A percentile compares a stretch with the other conserved stretches of the same genome.
Conservation (phyloP, 805 yeast genomes). For the Clavispora phyllophila region DNA sequence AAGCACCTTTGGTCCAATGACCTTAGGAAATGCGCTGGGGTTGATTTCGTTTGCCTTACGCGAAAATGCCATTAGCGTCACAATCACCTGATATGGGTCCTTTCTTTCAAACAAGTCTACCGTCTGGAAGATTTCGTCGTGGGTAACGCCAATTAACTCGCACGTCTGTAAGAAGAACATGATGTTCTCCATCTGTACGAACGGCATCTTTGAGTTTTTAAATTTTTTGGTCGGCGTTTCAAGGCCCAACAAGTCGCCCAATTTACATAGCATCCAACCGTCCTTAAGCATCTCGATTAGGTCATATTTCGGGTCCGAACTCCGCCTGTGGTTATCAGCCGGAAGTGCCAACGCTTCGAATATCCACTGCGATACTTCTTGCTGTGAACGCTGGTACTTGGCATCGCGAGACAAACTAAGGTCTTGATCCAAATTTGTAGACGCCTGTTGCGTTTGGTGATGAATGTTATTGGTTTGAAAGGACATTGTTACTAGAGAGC, state of each 20-base stretch:
- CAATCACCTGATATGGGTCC: conserved; percentile 77
- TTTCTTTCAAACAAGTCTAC: conserved; percentile 65
- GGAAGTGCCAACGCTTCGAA: conserved; percentile 23
- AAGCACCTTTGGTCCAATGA: conserved; percentile 40
- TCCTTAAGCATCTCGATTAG: conserved; percentile 54
- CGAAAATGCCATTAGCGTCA: conserved; percentile 68
- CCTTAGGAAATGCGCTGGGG: conserved; percentile 18
- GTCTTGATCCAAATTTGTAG: conserved; percentile 62
- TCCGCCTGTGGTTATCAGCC: not conserved
- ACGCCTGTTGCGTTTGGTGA: conserved; percentile 11
- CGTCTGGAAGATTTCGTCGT: conserved; percentile 78
- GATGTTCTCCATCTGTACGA: conserved; percentile 78
- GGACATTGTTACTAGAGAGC: not conserved
- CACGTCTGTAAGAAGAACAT: conserved; percentile 64
- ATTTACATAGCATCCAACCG: conserved; percentile 43
- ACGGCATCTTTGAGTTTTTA: conserved; percentile 68
- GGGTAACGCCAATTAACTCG: conserved; percentile 62
- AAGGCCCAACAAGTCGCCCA: conserved; percentile 25
- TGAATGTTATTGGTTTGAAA: not conserved
- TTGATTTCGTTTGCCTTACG: conserved; percentile 52
- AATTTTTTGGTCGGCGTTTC: conserved; percentile 37
- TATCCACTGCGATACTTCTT: conserved; percentile 54
- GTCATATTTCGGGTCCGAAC: conserved; percentile 22
- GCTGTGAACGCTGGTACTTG: conserved; percentile 43
- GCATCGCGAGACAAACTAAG: conserved; percentile 43